Percentiles rank a stretch among this genome's conserved stretches.
Evolutionary conservation across 371 early-diverging fungal species (phyloP).

Genomic region (Saksenaea oblongispora): DNA sequence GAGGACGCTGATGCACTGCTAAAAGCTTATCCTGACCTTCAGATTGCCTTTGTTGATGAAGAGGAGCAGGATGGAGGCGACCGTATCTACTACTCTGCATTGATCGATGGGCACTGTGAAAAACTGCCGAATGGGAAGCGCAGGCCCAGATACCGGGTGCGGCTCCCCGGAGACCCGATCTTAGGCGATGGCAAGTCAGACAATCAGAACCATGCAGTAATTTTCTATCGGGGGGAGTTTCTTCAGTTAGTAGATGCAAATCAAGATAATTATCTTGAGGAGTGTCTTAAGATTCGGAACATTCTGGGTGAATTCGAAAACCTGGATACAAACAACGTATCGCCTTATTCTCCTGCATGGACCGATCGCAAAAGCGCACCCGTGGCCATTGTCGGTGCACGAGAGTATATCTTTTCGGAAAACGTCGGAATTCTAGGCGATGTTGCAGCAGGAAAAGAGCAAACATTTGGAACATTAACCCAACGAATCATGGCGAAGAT

Average conservation of each 20-base stretch:
- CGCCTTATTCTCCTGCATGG: conserved; percentile 68
- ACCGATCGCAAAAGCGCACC: conserved; percentile 58
- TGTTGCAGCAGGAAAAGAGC: conserved; percentile 91
- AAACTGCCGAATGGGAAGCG: conserved; percentile 66
- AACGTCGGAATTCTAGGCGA: conserved; percentile 88
- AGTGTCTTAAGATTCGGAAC: conserved; percentile 86
- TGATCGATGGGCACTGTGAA: conserved; percentile 79
- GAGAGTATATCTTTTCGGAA: conserved; percentile 91
- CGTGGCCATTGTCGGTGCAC: conserved; percentile 89
- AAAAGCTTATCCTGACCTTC: conserved; percentile 76
- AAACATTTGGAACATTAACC: conserved; percentile 86
- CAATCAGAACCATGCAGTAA: conserved; percentile 87
- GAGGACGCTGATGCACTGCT: conserved; percentile 82
- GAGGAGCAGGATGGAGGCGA: conserved; percentile 57
- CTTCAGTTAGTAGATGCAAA: conserved; percentile 89
- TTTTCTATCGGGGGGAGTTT: conserved; percentile 87
- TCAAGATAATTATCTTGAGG: conserved; percentile 91
- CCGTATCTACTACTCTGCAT: conserved; percentile 63
- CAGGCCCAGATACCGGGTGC: conserved; percentile 73
- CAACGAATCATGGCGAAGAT: conserved; percentile 88
- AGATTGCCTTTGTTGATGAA: conserved; percentile 85
- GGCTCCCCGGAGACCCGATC: conserved; percentile 87
- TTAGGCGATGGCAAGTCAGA: conserved; percentile 92
- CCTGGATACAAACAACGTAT: conserved; percentile 61
- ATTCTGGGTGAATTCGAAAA: conserved; percentile 88